A percentile compares a stretch with the other conserved stretches of the same genome.
These are phyloP conservation scores for Termitomyces sp. DNA, from an alignment of 768 basidiomycete species.

Conservation along the genomic window DNA sequence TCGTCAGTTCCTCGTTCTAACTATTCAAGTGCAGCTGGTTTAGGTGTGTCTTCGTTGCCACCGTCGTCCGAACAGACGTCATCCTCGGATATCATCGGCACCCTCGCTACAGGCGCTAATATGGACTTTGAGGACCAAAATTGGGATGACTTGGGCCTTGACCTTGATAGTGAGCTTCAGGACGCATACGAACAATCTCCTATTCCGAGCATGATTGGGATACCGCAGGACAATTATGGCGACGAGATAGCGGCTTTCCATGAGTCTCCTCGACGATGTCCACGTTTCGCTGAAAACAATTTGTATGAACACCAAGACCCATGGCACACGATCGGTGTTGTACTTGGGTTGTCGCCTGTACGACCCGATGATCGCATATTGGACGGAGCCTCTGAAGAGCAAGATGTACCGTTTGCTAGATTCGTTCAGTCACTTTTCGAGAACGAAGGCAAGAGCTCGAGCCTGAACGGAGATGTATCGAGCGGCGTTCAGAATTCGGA, in stretches of 20 bases:
- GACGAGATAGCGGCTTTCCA: background rate
- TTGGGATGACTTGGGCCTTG: background rate
- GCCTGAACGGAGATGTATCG: background rate
- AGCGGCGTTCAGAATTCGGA: background rate
- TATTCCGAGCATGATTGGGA: background rate
- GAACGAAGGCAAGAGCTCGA: background rate
- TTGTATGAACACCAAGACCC: constrained; percentile 39
- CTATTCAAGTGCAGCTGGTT: background rate
- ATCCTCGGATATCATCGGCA: background rate
- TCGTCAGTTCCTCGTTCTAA: background rate
- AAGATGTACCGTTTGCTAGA: background rate
- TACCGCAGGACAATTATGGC: background rate
- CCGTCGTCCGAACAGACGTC: constrained; percentile 10
- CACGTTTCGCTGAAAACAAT: constrained; percentile 8
- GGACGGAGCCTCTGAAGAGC: background rate
- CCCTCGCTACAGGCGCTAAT: background rate
- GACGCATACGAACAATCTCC: background rate
- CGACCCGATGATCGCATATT: background rate
- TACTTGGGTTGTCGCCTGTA: constrained; percentile 27
- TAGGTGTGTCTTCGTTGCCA: constrained; percentile 3
- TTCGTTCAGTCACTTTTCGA: background rate
- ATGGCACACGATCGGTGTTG: constrained; percentile 37
- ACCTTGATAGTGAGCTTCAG: background rate
- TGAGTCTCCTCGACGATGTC: background rate
- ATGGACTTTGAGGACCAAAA: background rate